phyloP scores from a whole-genome alignment of 192 early-diverging fungal genomes.

The Funneliformis mosseae region DNA sequence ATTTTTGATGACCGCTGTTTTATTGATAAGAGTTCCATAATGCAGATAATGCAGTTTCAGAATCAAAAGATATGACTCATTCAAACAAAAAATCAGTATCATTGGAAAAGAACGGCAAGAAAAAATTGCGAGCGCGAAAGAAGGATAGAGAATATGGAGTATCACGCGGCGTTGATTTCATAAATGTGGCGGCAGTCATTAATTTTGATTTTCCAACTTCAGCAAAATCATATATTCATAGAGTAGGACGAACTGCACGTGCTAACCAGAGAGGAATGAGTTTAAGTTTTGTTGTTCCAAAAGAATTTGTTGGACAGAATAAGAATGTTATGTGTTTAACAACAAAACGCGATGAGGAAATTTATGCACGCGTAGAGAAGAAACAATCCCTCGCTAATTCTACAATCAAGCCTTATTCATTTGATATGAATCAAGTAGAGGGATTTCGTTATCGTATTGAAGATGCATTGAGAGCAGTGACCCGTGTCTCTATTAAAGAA shows the following conservation, averaged over 20 bases:
- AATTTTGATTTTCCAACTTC: slow-evolving; percentile 96
- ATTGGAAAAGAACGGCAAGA: slow-evolving; percentile 40
- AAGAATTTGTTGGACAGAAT: slow-evolving; percentile 45
- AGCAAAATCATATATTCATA: slow-evolving; percentile 86
- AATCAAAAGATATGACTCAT: slow-evolving; percentile 40
- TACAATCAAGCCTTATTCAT: slow-evolving; percentile 76
- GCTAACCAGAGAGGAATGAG: slow-evolving; percentile 89
- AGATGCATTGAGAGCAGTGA: slow-evolving; percentile 84
- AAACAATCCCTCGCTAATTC: slow-evolving; percentile 58
- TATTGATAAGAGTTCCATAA: background rate
- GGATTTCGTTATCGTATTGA: slow-evolving; percentile 90
- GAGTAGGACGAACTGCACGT: slow-evolving; percentile 93
- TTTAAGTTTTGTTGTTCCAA: slow-evolving; percentile 78
- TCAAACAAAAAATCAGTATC: slow-evolving; percentile 34
- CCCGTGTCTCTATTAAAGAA: slow-evolving; percentile 75
- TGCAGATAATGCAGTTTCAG: background rate
- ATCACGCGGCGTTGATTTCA: slow-evolving; percentile 95
- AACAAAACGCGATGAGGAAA: slow-evolving; percentile 59
- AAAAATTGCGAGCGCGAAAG: slow-evolving; percentile 51
- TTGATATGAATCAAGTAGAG: slow-evolving; percentile 87
- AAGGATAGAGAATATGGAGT: slow-evolving; percentile 92
- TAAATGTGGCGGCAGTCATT: slow-evolving; percentile 88
- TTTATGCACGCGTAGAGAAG: slow-evolving; percentile 76
- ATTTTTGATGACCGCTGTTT: background rate
- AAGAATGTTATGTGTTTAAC: slow-evolving; percentile 36